These are phyloP conservation scores for fission yeast (Schizosaccharomyces pombe) DNA, from an alignment of 805 yeast species.

Conservation along the genomic window DNA sequence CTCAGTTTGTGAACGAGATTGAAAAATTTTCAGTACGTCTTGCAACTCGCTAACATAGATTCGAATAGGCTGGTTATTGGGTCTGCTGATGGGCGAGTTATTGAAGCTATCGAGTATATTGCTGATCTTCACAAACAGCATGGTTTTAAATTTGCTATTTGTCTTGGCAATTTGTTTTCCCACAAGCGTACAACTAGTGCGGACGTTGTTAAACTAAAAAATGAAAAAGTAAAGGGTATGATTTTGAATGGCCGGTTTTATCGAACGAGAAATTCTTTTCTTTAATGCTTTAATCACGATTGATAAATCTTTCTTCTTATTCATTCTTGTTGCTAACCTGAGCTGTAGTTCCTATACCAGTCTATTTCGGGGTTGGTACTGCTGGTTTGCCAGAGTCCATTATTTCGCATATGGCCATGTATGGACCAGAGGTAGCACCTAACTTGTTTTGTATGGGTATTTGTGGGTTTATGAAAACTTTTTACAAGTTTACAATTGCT, in stretches of 20 bases:
- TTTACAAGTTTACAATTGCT: slow-evolving; percentile 7
- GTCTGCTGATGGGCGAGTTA: slow-evolving; percentile 5
- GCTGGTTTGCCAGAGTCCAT: background rate
- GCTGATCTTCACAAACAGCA: slow-evolving; percentile 8
- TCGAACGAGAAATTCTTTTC: too few relatives aligned
- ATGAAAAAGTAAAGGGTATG: slow-evolving; percentile 5
- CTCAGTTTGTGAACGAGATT: too few relatives aligned
- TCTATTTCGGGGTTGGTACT: background rate
- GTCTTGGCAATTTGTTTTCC: slow-evolving; percentile 9
- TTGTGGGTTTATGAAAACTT: slow-evolving; percentile 6
- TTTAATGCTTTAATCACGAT: slow-evolving; percentile 7
- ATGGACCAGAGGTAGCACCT: background rate
- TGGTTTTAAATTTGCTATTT: slow-evolving; percentile 8
- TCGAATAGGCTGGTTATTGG: slow-evolving; percentile 9
- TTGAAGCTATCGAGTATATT: slow-evolving; percentile 7
- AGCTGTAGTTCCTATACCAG: slow-evolving; percentile 4
- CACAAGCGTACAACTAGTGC: slow-evolving; percentile 3
- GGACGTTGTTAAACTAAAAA: slow-evolving; percentile 4
- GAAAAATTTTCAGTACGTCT: too few relatives aligned
- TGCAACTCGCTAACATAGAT: background rate
- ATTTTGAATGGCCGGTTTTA: too few relatives aligned
- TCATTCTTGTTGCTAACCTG: slow-evolving; percentile 2
- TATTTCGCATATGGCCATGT: background rate
- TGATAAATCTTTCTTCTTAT: background rate
- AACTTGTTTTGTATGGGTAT: slow-evolving; percentile 8